Percentiles rank a stretch among this genome's conserved stretches.
Evolutionary conservation across 2,329 filamentous ascomycete genomes (phyloP).

Genomic region (Aspergillus versicolor): DNA sequence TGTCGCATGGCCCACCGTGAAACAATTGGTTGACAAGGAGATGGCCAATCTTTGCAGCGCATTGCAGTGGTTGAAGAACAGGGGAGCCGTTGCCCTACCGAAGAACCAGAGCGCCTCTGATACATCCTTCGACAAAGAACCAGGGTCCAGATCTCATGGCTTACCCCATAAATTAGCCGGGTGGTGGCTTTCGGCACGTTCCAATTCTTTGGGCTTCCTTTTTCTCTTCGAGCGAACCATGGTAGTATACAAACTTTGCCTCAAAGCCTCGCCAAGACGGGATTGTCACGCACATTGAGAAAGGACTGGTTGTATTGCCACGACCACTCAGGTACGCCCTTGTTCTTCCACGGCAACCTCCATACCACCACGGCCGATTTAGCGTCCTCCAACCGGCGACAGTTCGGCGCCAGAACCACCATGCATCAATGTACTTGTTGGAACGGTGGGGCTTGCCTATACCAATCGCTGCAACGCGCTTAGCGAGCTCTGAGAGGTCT

Average conservation of each 20-base stretch:
- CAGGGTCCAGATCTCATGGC: constrained; percentile 1
- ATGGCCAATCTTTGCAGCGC: neutral
- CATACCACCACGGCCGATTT: constrained; percentile 1
- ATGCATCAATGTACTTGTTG: neutral
- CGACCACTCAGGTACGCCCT: neutral
- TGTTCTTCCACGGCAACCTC: neutral
- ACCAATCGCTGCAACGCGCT: neutral
- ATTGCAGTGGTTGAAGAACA: neutral
- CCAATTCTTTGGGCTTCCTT: constrained; percentile 2
- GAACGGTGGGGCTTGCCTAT: neutral
- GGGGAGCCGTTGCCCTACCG: neutral
- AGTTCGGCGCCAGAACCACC: neutral
- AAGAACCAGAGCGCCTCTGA: neutral
- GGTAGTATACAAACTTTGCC: constrained; percentile 2
- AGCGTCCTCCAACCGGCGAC: neutral
- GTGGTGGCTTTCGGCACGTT: neutral
- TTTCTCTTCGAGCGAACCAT: constrained; percentile 1
- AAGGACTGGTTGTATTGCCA: neutral
- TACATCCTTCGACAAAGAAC: neutral
- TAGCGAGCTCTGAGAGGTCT: neutral
- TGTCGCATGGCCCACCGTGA: neutral
- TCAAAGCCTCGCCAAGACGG: neutral
- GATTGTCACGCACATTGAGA: neutral
- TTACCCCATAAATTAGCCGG: neutral
- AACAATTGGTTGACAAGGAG: neutral